Evolutionary conservation across 495 filamentous ascomycete species (phyloP).

Genomic region (Xeromyces bisporus): DNA sequence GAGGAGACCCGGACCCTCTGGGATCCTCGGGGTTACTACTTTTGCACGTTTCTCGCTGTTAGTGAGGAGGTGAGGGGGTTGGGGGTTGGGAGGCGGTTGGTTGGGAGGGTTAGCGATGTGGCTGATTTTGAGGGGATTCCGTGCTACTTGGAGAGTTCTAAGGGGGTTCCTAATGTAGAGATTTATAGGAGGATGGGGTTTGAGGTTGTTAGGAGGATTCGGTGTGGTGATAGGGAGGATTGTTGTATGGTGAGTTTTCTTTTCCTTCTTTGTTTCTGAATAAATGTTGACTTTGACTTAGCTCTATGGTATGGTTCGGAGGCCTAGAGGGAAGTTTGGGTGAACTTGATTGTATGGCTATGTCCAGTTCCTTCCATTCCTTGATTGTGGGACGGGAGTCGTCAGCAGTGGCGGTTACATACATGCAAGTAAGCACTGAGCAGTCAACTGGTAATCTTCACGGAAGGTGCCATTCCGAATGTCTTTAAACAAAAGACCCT

Average conservation of each 20-base stretch:
- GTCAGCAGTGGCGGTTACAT: too few relatives aligned
- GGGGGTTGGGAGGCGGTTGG: slow-evolving; percentile 42
- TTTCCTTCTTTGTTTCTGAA: not conserved
- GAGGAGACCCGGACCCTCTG: too few relatives aligned
- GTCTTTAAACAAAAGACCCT: too few relatives aligned
- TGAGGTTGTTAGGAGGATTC: slow-evolving; percentile 40
- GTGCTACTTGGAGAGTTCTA: slow-evolving; percentile 50
- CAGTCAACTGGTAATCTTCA: too few relatives aligned
- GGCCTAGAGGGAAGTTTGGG: not conserved
- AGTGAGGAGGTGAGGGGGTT: slow-evolving; percentile 37
- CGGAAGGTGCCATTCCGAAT: too few relatives aligned
- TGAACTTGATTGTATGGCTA: too few relatives aligned
- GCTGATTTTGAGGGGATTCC: slow-evolving; percentile 42
- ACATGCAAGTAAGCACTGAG: too few relatives aligned
- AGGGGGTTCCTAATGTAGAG: slow-evolving; percentile 42
- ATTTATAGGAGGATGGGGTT: slow-evolving; percentile 56
- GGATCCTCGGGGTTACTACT: slow-evolving; percentile 42
- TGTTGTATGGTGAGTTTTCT: slow-evolving; percentile 17
- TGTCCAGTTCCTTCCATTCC: too few relatives aligned
- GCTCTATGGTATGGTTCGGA: not conserved
- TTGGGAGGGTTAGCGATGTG: slow-evolving; percentile 37
- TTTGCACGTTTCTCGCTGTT: slow-evolving; percentile 55
- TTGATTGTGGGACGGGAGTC: too few relatives aligned
- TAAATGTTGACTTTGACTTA: not conserved
- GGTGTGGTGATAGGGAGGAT: slow-evolving; percentile 41